phyloP scores from a whole-genome alignment of 768 basidiomycete species.

The Kockovaella imperatae region DNA sequence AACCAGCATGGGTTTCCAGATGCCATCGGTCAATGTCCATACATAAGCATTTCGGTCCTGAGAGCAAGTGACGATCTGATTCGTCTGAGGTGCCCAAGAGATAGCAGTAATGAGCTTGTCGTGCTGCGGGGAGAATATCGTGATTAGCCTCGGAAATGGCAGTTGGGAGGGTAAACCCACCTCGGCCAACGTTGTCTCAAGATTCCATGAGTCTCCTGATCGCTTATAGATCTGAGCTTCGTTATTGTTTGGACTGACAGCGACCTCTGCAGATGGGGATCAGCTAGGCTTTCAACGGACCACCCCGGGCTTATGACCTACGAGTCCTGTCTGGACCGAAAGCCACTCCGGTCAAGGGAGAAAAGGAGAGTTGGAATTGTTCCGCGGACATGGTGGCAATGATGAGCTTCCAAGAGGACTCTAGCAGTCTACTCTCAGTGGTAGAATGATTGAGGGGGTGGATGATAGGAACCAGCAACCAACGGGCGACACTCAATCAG shows the following conservation, averaged over 20 bases:
- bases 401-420: conserved; percentile 54
- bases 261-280: conserved; percentile 58
- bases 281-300: not conserved
- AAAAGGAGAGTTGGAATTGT: conserved; percentile 67
- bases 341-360: conserved; percentile 77
- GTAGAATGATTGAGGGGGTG: too few relatives aligned
- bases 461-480: too few relatives aligned
- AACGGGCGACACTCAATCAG: too few relatives aligned
- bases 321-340: conserved; percentile 83
- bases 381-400: conserved; percentile 56
- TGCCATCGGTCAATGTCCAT: conserved; percentile 79
- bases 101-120: conserved; percentile 97
- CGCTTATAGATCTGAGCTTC: conserved; percentile 73
- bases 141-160: too few relatives aligned
- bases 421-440: conserved; percentile 63
- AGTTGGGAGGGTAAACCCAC: conserved; percentile 49
- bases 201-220: conserved; percentile 35
- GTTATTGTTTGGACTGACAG: conserved; percentile 80
- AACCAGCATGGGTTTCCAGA: conserved; percentile 98
- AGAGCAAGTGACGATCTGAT: conserved; percentile 96
- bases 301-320: conserved; percentile 49
- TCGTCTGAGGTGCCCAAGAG: conserved; percentile 95
- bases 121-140: conserved; percentile 55
- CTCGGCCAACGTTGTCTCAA: conserved; percentile 72
- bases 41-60: conserved; percentile 99